Conservation (phyloP, 2,329 filamentous ascomycete species). For the Aspergillus fructus region DNA sequence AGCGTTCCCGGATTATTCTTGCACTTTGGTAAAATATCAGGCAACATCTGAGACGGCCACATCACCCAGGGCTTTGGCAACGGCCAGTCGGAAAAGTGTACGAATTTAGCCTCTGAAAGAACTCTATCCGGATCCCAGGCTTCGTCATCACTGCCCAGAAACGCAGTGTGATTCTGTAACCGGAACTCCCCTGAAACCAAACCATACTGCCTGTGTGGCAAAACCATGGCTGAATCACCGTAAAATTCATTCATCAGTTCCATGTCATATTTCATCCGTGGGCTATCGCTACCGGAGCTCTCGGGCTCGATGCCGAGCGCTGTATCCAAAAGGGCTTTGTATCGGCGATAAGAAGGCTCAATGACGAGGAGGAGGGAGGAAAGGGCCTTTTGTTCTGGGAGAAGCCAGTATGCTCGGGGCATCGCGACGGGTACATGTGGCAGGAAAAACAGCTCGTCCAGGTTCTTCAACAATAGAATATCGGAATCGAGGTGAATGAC, state of each 20-base stretch:
- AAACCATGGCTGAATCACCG: conserved; percentile 56
- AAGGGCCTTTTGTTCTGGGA: conserved; percentile 53
- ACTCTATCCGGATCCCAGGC: conserved; percentile 59
- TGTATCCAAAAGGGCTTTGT: conserved; percentile 27
- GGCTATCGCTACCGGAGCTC: conserved; percentile 11
- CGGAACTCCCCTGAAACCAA: conserved; percentile 65
- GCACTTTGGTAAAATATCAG: conserved; percentile 34
- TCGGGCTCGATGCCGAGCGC: conserved; percentile 16
- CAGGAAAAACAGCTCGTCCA: conserved; percentile 71
- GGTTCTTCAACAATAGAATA: conserved; percentile 58
- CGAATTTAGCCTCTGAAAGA: conserved; percentile 61
- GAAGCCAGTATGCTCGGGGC: conserved; percentile 70
- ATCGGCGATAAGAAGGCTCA: conserved; percentile 56
- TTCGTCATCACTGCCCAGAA: conserved; percentile 52
- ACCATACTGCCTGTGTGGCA: conserved; percentile 64
- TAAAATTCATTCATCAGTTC: conserved; percentile 66
- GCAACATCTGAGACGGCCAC: conserved; percentile 36
- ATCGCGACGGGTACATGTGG: conserved; percentile 63
- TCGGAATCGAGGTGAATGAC: conserved; percentile 64
- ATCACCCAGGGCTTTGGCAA: conserved; percentile 64
- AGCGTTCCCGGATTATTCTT: conserved; percentile 34
- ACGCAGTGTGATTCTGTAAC: conserved; percentile 50
- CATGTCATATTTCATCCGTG: conserved; percentile 57
- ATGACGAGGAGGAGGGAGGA: conserved; percentile 64
- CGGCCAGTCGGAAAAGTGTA: conserved; percentile 73